phyloP scores from a whole-genome alignment of 2,329 filamentous ascomycete species.

The Chaetomium sp. region DNA sequence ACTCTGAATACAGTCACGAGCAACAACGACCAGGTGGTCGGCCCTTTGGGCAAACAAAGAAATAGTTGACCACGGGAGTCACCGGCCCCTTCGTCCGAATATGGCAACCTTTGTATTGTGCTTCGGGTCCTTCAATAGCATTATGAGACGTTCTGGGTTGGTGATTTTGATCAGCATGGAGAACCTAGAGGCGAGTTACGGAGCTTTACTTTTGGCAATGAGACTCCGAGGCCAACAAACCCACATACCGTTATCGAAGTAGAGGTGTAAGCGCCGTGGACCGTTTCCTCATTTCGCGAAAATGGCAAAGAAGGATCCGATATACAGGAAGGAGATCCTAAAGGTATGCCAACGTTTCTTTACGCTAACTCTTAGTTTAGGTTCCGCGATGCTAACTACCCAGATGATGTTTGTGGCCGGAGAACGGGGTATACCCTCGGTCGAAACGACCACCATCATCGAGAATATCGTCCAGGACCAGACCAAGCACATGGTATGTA shows the following conservation, averaged over 20 bases:
- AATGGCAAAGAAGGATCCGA: not conserved
- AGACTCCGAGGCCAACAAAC: too few relatives aligned
- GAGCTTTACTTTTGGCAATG: too few relatives aligned
- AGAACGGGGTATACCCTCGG: constrained; percentile 15
- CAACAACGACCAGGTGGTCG: too few relatives aligned
- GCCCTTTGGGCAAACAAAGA: too few relatives aligned
- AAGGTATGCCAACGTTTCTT: not conserved
- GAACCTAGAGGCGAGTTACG: too few relatives aligned
- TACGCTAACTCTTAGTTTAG: not conserved
- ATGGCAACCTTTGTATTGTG: too few relatives aligned
- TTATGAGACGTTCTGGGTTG: too few relatives aligned
- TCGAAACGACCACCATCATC: constrained; percentile 17
- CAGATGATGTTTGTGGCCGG: constrained; percentile 25
- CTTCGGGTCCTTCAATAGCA: too few relatives aligned
- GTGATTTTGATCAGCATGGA: too few relatives aligned
- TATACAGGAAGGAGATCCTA: constrained; percentile 1
- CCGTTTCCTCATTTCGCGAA: not conserved
- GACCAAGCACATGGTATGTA: constrained; percentile 16
- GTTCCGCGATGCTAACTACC: not conserved
- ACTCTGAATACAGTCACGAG: too few relatives aligned
- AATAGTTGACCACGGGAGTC: too few relatives aligned
- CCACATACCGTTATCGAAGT: not conserved
- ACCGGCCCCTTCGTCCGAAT: too few relatives aligned
- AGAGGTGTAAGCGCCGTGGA: not conserved
- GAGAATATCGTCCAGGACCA: constrained; percentile 21